Percentiles rank a stretch among this genome's conserved stretches.
phyloP scores from a whole-genome alignment of 2,329 filamentous ascomycete species.

The Pyrenophora seminiperda region DNA sequence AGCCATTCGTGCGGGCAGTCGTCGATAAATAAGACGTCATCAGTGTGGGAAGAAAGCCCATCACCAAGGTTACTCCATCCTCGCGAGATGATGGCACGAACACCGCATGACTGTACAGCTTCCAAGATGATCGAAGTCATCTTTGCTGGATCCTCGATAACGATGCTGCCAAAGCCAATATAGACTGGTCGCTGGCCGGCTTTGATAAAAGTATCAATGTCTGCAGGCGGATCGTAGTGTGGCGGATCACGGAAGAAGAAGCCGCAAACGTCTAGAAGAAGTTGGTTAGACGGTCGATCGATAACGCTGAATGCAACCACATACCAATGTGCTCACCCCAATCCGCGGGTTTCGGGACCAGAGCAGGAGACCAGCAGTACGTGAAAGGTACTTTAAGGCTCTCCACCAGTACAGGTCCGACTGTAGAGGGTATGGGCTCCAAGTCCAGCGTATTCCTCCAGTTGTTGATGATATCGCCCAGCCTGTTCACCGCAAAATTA shows the following conservation, averaged over 20 bases:
- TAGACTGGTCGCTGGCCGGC: slow-evolving; percentile 59
- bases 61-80: slow-evolving; percentile 34
- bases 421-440: slow-evolving; percentile 41
- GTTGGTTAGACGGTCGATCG: too few relatives aligned
- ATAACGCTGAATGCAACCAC: too few relatives aligned
- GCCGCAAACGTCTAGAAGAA: slow-evolving; percentile 50
- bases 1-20: slow-evolving; percentile 88
- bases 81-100: slow-evolving; percentile 59
- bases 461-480: slow-evolving; percentile 55
- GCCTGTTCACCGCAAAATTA: slow-evolving; percentile 13
- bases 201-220: slow-evolving; percentile 53
- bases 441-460: slow-evolving; percentile 50
- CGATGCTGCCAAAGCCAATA: slow-evolving; percentile 63
- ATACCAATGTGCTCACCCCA: slow-evolving; percentile 16
- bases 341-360: slow-evolving; percentile 30
- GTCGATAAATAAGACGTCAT: slow-evolving; percentile 59
- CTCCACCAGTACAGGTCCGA: slow-evolving; percentile 44
- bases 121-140: slow-evolving; percentile 54
- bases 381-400: slow-evolving; percentile 50
- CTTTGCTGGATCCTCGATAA: slow-evolving; percentile 56
- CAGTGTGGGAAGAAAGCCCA: background rate
- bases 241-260: slow-evolving; percentile 54
- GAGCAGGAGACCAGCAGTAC: slow-evolving; percentile 54
- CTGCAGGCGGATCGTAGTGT: slow-evolving; percentile 47
- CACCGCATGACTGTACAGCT: slow-evolving; percentile 45